A percentile compares a stretch with the other conserved stretches of the same genome.
These are phyloP conservation scores for Colletotrichum tanaceti DNA, from an alignment of 2,329 filamentous ascomycete species.

Conservation along the genomic window DNA sequence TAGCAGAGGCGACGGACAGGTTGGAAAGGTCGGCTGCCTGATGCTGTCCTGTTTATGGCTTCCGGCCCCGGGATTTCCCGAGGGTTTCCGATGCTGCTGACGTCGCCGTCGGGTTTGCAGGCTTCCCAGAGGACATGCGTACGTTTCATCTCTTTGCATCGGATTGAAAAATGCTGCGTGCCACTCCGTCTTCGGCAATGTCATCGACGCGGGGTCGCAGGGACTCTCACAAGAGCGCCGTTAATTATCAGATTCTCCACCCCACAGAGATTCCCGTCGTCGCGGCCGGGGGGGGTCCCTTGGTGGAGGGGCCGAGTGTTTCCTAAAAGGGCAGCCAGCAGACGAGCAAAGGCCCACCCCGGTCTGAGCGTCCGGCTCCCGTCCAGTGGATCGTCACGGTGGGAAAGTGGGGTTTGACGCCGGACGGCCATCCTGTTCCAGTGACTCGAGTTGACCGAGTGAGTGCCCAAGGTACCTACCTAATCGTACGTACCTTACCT, in stretches of 20 bases:
- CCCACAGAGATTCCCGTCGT: neutral
- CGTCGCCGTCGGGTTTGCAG: too few species aligned
- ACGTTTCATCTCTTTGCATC: too few species aligned
- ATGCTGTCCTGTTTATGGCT: too few species aligned
- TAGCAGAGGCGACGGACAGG: neutral
- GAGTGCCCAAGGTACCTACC: too few species aligned
- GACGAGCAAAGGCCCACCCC: constrained; percentile 10
- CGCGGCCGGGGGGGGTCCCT: constrained; percentile 1
- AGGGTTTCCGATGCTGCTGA: too few species aligned
- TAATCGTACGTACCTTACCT: too few species aligned
- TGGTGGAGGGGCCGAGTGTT: constrained; percentile 9
- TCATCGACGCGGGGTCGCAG: neutral
- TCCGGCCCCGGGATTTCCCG: too few species aligned
- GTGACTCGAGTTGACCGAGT: neutral
- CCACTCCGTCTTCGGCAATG: neutral
- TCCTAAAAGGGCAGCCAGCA: constrained; percentile 32
- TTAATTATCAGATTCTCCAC: neutral
- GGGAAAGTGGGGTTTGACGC: constrained; percentile 29
- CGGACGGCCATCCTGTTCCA: neutral
- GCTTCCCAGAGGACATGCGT: too few species aligned
- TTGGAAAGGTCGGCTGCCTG: too few species aligned
- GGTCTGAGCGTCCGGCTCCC: constrained; percentile 28
- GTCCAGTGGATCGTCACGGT: constrained; percentile 10
- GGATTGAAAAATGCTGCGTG: too few species aligned
- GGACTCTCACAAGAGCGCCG: neutral